Evolutionary conservation across 116 monocot species (phyloP).

Genomic region (Trichopus zeylanicus): DNA sequence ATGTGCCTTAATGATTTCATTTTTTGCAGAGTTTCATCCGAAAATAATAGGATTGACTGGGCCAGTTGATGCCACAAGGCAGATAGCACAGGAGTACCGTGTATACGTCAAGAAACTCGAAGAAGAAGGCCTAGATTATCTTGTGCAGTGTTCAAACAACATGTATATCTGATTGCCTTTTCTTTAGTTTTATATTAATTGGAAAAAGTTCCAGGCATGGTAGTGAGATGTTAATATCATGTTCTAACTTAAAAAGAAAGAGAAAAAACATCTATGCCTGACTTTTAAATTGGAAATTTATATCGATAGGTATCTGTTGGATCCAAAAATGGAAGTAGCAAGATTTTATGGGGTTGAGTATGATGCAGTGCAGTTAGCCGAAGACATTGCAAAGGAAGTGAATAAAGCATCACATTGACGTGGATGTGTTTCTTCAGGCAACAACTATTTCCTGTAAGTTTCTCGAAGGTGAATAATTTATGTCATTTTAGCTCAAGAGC

Average conservation of each 20-base stretch:
- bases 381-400: conserved; percentile 45
- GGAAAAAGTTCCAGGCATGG: conserved; percentile 2
- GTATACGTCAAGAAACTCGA: conserved; percentile 85
- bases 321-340: conserved; percentile 67
- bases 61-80: conserved; percentile 48
- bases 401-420: conserved; percentile 27
- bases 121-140: conserved; percentile 89
- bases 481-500: too few species aligned
- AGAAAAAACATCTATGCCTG: background rate
- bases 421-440: background rate
- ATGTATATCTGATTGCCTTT: conserved; percentile 37
- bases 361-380: conserved; percentile 45
- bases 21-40: conserved; percentile 73
- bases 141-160: conserved; percentile 81
- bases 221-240: too few species aligned
- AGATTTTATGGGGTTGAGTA: conserved; percentile 69
- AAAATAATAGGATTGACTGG: conserved; percentile 85
- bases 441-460: too few species aligned
- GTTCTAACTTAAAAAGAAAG: too few species aligned
- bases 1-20: conserved; percentile 6
- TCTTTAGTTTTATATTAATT: background rate
- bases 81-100: conserved; percentile 88
- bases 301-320: conserved; percentile 61
- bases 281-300: background rate
- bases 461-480: too few species aligned